Base-by-base conservation (phyloP, 352 stramenopile species). In the Pythium apleroticum region DNA sequence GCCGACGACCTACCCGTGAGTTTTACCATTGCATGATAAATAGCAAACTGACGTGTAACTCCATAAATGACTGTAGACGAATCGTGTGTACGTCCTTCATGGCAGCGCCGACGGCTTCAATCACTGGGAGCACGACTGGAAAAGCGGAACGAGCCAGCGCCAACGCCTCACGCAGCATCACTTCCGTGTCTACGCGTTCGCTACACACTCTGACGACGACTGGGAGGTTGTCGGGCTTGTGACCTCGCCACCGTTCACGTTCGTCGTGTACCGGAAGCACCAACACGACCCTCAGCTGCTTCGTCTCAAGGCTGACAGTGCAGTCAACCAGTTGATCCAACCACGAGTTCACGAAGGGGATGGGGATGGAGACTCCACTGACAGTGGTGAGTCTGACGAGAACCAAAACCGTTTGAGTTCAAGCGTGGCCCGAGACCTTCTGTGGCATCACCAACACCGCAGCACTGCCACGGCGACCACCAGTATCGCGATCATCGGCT, bases 81-180 rank as follows among this genome's bases (percentile, higher is more conserved):
- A 43, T 3, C 17, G 27, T 15, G 8, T 31, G 27, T 68, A 53
- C 37, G 53, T 50, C 2, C 61, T 68, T 4, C 53, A 37, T 12
- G 61, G 61, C 2, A 63, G 61, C 20, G 67, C 63, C 39, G 74
- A 75, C 57, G 70, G 73, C 19, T 66, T 64, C 52, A 45, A 65
- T 14, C 74, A 77, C 30, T 86, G 77, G 77, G 66, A 81, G 52
- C 82, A 80, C 65, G 72, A 80, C 67, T 86, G 74, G 74, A 81
- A 80, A 48, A 83, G 72, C 59, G 77, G 77, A 25, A 78, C 73
- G 30, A 82, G 74, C 52, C 75, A 81, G 62, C 60, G 72, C 27
- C 63, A 82, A 31, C 75, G 77, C 11, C 61, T 65, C 1, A 64
- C 52, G 6, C 63, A 50, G 35, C 77, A 86, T 64, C 63, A 75